phyloP scores from a whole-genome alignment of 768 basidiomycete genomes.

The Boletus subcaerulescens region DNA sequence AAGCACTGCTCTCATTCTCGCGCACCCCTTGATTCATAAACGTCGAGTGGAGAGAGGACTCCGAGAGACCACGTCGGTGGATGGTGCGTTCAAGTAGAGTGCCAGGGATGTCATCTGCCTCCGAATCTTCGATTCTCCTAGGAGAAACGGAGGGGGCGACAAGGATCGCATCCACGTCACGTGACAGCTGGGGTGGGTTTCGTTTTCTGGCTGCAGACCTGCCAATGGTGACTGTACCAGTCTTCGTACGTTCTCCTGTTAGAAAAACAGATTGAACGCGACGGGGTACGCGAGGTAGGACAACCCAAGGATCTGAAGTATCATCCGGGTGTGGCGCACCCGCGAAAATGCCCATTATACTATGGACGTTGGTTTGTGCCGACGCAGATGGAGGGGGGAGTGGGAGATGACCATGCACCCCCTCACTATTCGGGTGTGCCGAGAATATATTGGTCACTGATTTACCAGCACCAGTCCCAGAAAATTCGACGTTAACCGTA shows the following conservation, averaged over 20 bases:
- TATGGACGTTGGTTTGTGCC: constrained; percentile 25
- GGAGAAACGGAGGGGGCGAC: constrained; percentile 42
- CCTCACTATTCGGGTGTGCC: constrained; percentile 25
- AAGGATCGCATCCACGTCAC: constrained; percentile 76
- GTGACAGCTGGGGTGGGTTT: constrained; percentile 42
- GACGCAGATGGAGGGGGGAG: constrained; percentile 10
- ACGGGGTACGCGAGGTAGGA: constrained; percentile 47
- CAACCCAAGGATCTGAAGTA: constrained; percentile 68
- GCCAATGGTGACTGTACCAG: constrained; percentile 12
- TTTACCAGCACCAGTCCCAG: constrained; percentile 61
- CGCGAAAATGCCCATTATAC: constrained; percentile 87
- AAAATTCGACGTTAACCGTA: constrained; percentile 96
- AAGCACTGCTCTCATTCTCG: background rate
- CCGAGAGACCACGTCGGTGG: constrained; percentile 78
- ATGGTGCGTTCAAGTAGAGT: constrained; percentile 67
- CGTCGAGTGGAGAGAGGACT: constrained; percentile 89
- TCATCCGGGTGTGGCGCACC: constrained; percentile 62
- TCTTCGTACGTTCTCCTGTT: constrained; percentile 19
- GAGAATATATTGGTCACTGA: constrained; percentile 47
- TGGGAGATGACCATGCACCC: constrained; percentile 5
- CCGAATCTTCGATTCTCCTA: constrained; percentile 31
- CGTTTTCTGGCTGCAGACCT: constrained; percentile 17
- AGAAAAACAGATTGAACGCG: constrained; percentile 27
- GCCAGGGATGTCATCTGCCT: constrained; percentile 43
- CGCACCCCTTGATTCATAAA: constrained; percentile 59